phyloP scores from a whole-genome alignment of 2,329 filamentous ascomycete species.

The Pleurostoma richardsiae region DNA sequence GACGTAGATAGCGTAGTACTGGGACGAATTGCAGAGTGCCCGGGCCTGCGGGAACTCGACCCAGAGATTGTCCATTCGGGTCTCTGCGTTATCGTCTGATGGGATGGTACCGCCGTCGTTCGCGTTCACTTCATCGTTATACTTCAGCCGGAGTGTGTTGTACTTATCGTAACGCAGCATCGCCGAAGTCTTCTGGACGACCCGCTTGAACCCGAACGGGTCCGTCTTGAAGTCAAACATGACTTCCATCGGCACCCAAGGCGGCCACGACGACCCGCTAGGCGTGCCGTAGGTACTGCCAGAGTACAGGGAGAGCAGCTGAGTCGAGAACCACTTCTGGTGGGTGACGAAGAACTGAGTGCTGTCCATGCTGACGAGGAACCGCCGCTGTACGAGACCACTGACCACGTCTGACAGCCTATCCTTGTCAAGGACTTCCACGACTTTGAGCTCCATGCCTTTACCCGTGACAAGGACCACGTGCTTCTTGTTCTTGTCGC shows the following conservation, averaged over 20 bases:
- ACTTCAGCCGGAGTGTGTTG: slow-evolving; percentile 94
- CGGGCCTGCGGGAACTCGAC: slow-evolving; percentile 93
- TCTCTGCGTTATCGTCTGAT: slow-evolving; percentile 57
- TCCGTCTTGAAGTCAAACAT: slow-evolving; percentile 96
- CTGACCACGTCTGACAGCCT: slow-evolving; percentile 89
- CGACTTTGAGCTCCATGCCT: slow-evolving; percentile 95
- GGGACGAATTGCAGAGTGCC: slow-evolving; percentile 92
- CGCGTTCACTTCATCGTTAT: slow-evolving; percentile 85
- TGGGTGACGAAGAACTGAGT: slow-evolving; percentile 97
- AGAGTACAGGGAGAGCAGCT: slow-evolving; percentile 86
- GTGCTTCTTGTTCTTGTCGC: slow-evolving; percentile 94
- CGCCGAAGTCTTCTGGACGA: slow-evolving; percentile 94
- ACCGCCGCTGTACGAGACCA: slow-evolving; percentile 89
- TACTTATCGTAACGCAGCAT: slow-evolving; percentile 95
- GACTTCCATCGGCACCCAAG: slow-evolving; percentile 96
- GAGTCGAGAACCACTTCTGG: slow-evolving; percentile 80
- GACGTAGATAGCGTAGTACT: slow-evolving; percentile 98
- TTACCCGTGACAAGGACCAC: slow-evolving; percentile 97
- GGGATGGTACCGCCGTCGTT: slow-evolving; percentile 46
- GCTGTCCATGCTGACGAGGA: slow-evolving; percentile 93
- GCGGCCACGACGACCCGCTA: slow-evolving; percentile 84
- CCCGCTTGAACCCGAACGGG: slow-evolving; percentile 95
- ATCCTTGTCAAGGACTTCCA: slow-evolving; percentile 97
- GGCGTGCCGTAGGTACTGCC: slow-evolving; percentile 89
- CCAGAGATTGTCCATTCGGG: slow-evolving; percentile 91